These are phyloP conservation scores for Platanus orientalis DNA, from an alignment of 164 flowering plant species.

Conservation along the genomic window DNA sequence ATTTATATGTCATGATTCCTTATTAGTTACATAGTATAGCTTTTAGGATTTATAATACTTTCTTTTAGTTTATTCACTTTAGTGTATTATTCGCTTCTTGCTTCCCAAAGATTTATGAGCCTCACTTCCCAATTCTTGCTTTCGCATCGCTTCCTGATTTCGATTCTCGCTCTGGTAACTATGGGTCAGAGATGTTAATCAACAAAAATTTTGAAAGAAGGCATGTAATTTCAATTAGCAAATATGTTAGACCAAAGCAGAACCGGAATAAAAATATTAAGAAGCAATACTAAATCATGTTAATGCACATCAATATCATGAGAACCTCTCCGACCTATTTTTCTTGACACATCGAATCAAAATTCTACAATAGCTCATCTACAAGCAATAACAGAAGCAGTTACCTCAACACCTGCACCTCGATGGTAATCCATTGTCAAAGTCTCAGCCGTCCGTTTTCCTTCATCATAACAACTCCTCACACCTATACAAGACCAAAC, in stretches of 20 bases:
- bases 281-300: neutral
- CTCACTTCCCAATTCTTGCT: too few relatives aligned
- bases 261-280: neutral
- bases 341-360: neutral
- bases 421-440: slow-evolving; percentile 91
- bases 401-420: slow-evolving; percentile 84
- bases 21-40: too few relatives aligned
- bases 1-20: too few relatives aligned
- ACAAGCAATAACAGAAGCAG: slow-evolving; percentile 4
- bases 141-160: too few relatives aligned
- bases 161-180: too few relatives aligned
- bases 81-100: too few relatives aligned
- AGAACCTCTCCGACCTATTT: neutral
- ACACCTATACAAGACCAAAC: slow-evolving; percentile 46
- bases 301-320: neutral
- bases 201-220: too few relatives aligned
- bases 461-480: slow-evolving; percentile 94
- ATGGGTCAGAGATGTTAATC: too few relatives aligned
- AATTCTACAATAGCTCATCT: slow-evolving; percentile 2
- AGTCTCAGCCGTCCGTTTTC: slow-evolving; percentile 91
- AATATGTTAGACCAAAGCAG: neutral
- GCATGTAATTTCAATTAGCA: too few relatives aligned
- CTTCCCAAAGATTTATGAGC: too few relatives aligned
- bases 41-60: too few relatives aligned
- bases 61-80: too few relatives aligned